phyloP scores from a whole-genome alignment of 2,329 filamentous ascomycete species.

The Pseudocercospora fijiensis region DNA sequence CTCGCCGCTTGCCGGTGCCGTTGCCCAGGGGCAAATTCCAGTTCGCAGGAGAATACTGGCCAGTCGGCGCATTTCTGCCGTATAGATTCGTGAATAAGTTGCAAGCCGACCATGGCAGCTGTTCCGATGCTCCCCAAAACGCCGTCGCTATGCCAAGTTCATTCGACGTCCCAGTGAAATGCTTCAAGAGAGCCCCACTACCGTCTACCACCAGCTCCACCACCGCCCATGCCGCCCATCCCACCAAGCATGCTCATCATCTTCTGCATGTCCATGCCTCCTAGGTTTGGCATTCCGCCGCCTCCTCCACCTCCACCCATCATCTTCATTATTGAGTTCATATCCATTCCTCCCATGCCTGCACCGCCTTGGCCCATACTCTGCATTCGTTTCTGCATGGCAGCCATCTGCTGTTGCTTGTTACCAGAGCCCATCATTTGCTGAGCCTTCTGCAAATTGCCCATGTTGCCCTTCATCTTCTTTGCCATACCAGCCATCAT shows the following conservation, averaged over 20 bases:
- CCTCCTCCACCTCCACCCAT: constrained; percentile 64
- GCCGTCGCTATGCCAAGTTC: not conserved
- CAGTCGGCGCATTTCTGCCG: not conserved
- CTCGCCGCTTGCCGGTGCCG: too few species aligned
- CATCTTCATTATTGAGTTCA: constrained; percentile 90
- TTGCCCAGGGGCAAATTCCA: too few species aligned
- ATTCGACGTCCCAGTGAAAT: too few species aligned
- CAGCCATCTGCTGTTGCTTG: constrained; percentile 88
- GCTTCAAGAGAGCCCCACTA: not conserved
- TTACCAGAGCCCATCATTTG: constrained; percentile 87
- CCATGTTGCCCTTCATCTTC: constrained; percentile 97
- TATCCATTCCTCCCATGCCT: constrained; percentile 67
- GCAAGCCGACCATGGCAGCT: not conserved
- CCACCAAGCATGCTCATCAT: constrained; percentile 76
- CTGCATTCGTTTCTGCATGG: constrained; percentile 93
- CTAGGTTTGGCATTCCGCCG: constrained; percentile 61
- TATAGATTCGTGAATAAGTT: not conserved
- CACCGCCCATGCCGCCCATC: constrained; percentile 50
- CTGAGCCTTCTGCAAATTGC: constrained; percentile 93
- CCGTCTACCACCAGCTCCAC: constrained; percentile 14
- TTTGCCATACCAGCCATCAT: constrained; percentile 99
- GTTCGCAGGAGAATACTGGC: too few species aligned
- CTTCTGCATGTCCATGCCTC: constrained; percentile 63
- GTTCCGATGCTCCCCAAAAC: not conserved
- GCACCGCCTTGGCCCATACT: constrained; percentile 79